A percentile compares a stretch with the other conserved stretches of the same genome.
phyloP scores from a whole-genome alignment of 345 rosid species.

The Microthlaspi erraticum region DNA sequence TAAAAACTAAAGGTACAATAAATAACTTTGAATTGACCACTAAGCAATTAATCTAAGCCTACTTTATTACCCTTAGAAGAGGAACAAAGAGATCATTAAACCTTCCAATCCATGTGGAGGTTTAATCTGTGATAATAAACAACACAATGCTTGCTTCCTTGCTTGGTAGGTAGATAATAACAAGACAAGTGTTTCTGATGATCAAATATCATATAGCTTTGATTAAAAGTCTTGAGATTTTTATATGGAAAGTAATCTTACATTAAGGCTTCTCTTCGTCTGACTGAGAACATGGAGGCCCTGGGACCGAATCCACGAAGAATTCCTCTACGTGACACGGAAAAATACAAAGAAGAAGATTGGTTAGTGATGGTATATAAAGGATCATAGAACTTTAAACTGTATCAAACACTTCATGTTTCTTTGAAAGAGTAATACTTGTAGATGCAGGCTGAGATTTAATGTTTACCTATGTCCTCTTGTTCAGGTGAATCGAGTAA shows the following conservation, averaged over 20 bases:
- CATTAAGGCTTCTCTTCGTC: constrained; percentile 80
- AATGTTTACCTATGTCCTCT: constrained; percentile 83
- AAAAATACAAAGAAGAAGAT: constrained; percentile 2
- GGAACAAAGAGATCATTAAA: constrained; percentile 11
- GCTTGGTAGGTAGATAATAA: constrained; percentile 10
- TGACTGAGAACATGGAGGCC: constrained; percentile 71
- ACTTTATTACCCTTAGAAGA: constrained; percentile 21
- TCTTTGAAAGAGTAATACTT: neutral
- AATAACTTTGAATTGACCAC: constrained; percentile 30
- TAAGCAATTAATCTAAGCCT: constrained; percentile 32
- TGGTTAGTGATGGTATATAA: neutral
- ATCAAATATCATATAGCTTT: constrained; percentile 32
- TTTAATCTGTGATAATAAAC: too few species aligned
- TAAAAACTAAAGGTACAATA: constrained; percentile 29
- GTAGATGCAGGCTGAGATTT: neutral
- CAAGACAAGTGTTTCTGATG: constrained; percentile 46
- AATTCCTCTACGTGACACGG: constrained; percentile 63
- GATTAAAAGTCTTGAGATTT: constrained; percentile 23
- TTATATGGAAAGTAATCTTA: constrained; percentile 34
- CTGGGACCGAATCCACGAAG: constrained; percentile 88
- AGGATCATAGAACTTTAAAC: constrained; percentile 8
- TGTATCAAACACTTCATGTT: constrained; percentile 1
- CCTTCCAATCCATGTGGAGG: too few species aligned
- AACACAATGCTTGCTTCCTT: constrained; percentile 23
- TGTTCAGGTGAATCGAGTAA: constrained; percentile 92